Conservation (phyloP, 768 basidiomycete species). For the Leccinum arenicola region DNA sequence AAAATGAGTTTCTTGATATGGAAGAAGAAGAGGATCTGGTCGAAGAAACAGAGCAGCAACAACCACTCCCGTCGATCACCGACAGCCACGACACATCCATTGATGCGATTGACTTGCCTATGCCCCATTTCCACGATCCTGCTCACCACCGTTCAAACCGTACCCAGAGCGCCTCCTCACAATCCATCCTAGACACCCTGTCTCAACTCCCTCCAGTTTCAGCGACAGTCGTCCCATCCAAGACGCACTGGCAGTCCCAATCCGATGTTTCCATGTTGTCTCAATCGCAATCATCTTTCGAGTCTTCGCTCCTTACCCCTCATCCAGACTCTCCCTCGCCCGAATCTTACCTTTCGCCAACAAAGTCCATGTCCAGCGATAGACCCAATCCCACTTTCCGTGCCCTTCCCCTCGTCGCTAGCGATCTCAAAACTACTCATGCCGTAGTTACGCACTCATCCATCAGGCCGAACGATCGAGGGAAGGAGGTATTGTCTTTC, state of each 20-base stretch:
- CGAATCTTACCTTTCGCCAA: slow-evolving; percentile 30
- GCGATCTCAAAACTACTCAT: slow-evolving; percentile 71
- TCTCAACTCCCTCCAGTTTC: slow-evolving; percentile 17
- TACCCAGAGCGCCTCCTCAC: slow-evolving; percentile 10
- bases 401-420: slow-evolving; percentile 64
- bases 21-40: slow-evolving; percentile 34
- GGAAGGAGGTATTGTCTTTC: slow-evolving; percentile 91
- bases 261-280: slow-evolving; percentile 20
- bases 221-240: slow-evolving; percentile 19
- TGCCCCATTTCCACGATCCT: slow-evolving; percentile 37
- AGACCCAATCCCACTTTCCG: slow-evolving; percentile 52
- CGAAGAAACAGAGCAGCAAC: slow-evolving; percentile 16
- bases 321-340: slow-evolving; percentile 30
- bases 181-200: slow-evolving; percentile 9
- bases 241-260: slow-evolving; percentile 23
- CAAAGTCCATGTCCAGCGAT: slow-evolving; percentile 23
- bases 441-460: slow-evolving; percentile 76
- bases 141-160: slow-evolving; percentile 10
- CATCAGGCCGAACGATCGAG: slow-evolving; percentile 84
- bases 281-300: slow-evolving; percentile 24
- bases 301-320: slow-evolving; percentile 14
- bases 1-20: slow-evolving; percentile 66
- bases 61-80: slow-evolving; percentile 6
- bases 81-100: slow-evolving; percentile 32
- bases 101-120: slow-evolving; percentile 51